Evolutionary conservation across 148 eudicot species (phyloP).

Genomic region (Chenopodium suecicum): DNA sequence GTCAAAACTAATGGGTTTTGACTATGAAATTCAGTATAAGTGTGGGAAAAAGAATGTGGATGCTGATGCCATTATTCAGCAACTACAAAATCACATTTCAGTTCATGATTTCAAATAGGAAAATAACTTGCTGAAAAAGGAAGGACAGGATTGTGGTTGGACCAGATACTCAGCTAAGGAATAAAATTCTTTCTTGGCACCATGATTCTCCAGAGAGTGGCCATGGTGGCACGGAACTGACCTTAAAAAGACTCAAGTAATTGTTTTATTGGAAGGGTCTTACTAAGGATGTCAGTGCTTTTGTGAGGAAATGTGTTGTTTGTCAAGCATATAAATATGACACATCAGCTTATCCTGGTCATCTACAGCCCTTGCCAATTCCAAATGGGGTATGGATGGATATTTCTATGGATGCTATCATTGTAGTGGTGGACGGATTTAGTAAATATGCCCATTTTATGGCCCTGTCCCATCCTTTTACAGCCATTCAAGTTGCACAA

Average conservation of each 20-base stretch:
- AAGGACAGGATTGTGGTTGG: background rate
- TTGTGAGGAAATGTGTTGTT: background rate
- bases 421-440: background rate
- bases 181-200: background rate
- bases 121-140: background rate
- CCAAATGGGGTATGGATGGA: background rate
- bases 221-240: background rate
- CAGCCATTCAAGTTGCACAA: background rate
- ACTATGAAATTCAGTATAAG: too few species aligned
- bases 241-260: background rate
- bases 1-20: too few species aligned
- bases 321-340: constrained; percentile 3
- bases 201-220: background rate
- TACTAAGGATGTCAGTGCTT: background rate
- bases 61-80: too few species aligned
- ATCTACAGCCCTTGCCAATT: background rate
- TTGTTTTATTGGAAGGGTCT: background rate
- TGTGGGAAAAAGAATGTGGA: too few species aligned
- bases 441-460: constrained; percentile 4
- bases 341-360: background rate
- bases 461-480: background rate
- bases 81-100: too few species aligned
- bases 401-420: constrained; percentile 7
- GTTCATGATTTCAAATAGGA: too few species aligned
- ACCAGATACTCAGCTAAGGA: fast-evolving